A percentile compares a stretch with the other conserved stretches of the same genome.
Evolutionary conservation across 306 rosid genomes (phyloP).

Genomic region (Heteromeles arbutifolia): DNA sequence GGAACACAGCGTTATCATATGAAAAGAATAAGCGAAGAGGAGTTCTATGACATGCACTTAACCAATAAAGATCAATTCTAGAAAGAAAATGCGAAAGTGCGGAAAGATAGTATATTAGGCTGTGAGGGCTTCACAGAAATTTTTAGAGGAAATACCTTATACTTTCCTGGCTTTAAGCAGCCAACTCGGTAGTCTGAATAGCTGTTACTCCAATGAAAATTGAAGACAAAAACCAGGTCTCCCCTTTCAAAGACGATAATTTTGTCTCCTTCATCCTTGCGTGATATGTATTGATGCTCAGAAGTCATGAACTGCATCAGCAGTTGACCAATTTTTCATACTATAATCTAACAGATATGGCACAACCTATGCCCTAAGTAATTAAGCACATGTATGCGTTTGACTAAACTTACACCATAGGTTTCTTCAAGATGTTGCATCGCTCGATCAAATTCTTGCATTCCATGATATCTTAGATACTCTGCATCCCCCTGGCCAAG

Average conservation of each 20-base stretch:
- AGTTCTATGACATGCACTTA: background rate
- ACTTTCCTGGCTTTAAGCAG: slow-evolving; percentile 83
- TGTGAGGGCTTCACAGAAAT: background rate
- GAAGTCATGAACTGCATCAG: slow-evolving; percentile 89
- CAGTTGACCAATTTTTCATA: slow-evolving; percentile 3
- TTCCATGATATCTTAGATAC: slow-evolving; percentile 65
- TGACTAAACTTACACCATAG: slow-evolving; percentile 61
- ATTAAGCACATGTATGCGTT: background rate
- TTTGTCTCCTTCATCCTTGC: slow-evolving; percentile 70
- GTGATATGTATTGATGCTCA: slow-evolving; percentile 76
- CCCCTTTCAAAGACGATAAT: slow-evolving; percentile 77
- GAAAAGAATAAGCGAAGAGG: background rate
- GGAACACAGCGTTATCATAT: background rate
- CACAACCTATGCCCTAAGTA: background rate
- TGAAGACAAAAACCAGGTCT: slow-evolving; percentile 80
- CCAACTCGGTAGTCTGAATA: slow-evolving; percentile 77
- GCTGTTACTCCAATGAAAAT: slow-evolving; percentile 89
- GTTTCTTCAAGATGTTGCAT: slow-evolving; percentile 94
- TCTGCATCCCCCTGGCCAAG: slow-evolving; percentile 73
- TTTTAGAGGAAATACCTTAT: slow-evolving; percentile 46
- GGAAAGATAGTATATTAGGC: background rate
- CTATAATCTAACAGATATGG: background rate
- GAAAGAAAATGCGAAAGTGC: background rate
- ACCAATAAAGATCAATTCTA: background rate
- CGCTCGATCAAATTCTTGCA: slow-evolving; percentile 96